A percentile compares a stretch with the other conserved stretches of the same genome.
Conservation (phyloP, 2,329 filamentous ascomycete species). For the Escovopsis sp. region DNA sequence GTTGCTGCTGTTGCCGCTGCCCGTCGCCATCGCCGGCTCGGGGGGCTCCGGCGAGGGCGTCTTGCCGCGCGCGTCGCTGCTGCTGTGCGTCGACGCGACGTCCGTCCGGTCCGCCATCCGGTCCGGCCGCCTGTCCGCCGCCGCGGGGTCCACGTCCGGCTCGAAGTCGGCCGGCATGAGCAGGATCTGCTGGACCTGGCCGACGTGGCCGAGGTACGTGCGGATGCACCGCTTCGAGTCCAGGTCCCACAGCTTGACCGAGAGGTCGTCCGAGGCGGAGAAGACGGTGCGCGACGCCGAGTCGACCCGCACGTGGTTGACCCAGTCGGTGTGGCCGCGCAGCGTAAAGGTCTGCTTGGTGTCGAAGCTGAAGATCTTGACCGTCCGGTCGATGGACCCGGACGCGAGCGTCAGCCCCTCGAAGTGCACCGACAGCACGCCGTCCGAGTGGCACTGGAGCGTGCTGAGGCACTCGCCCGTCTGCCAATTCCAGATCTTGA, state of each 20-base stretch:
- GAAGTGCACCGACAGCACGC: slow-evolving; percentile 80
- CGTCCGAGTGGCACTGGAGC: slow-evolving; percentile 62
- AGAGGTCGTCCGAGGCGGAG: slow-evolving; percentile 87
- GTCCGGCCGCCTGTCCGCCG: too few relatives aligned
- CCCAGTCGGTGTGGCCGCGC: slow-evolving; percentile 81
- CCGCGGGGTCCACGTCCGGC: slow-evolving; percentile 49
- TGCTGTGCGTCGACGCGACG: slow-evolving; percentile 32
- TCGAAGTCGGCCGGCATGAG: slow-evolving; percentile 79
- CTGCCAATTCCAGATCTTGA: slow-evolving; percentile 95
- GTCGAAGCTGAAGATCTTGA: slow-evolving; percentile 87
- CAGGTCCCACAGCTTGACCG: slow-evolving; percentile 83
- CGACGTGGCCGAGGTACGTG: slow-evolving; percentile 76
- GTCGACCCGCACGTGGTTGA: slow-evolving; percentile 90
- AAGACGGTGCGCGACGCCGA: slow-evolving; percentile 69
- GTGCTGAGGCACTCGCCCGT: slow-evolving; percentile 78
- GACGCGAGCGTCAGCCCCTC: slow-evolving; percentile 73
- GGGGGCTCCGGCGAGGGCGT: slow-evolving; percentile 10
- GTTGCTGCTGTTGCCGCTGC: too few relatives aligned
- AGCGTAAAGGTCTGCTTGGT: slow-evolving; percentile 68
- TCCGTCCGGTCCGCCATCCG: slow-evolving; percentile 35
- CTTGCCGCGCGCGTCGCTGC: slow-evolving; percentile 27
- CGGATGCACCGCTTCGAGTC: slow-evolving; percentile 67
- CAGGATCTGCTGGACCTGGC: slow-evolving; percentile 85
- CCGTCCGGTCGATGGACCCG: slow-evolving; percentile 75
- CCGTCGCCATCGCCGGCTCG: slow-evolving; percentile 21